Base-by-base conservation (phyloP, 2,329 filamentous ascomycete species). In the Geosmithia morbida region DNA sequence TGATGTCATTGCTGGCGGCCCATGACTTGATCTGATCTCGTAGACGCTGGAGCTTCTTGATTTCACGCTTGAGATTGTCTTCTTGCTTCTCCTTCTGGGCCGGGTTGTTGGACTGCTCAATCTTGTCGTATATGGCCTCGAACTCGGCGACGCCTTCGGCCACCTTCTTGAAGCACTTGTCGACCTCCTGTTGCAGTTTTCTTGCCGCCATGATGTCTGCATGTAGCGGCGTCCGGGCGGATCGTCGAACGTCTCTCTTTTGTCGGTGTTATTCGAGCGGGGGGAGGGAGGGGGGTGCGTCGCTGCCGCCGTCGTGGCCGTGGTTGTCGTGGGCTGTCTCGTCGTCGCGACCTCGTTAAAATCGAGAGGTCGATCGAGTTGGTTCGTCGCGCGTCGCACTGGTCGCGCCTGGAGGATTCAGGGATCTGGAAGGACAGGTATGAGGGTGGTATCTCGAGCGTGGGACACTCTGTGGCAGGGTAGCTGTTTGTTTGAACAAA, bases 1-100 rank as follows among this genome's bases (percentile, higher is more conserved):
- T 98, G 78, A 98, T 94, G 64, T 98, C 92, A 72, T 95, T 95
- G 68, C 87, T 89, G 49, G 88, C 86, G 2, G 90, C 89, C 92
- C 92, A 98, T 75, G 90, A 94, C 73, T 98, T 98, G 73, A 98
- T 97, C 72, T 97, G 92, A 66, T 98, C 92, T 61, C 92, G 85
- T 66, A 92, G 83, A 59, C 92, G 79, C 68, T 98, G 92, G 49
- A 98, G 81, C 76, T 98, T 98, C 81, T 98, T 98, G 77, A 97
- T 97, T 70, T 98, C 92, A 63, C 92, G 87, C 73, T 98, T 98
- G 56, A 98, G 76, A 63, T 92, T 87, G 69, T 98, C 92, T 66
- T 98, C 92, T 46, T 94, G 79, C 72, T 97, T 98, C 69, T 97
- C 92, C 65, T 96, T 95, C 68, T 97, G 92, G 51, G 92, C 87